Evolutionary conservation across 2,329 filamentous ascomycete species (phyloP), one percentile per base, ranked within the genome.

Genomic region (Apiospora marii): DNA sequence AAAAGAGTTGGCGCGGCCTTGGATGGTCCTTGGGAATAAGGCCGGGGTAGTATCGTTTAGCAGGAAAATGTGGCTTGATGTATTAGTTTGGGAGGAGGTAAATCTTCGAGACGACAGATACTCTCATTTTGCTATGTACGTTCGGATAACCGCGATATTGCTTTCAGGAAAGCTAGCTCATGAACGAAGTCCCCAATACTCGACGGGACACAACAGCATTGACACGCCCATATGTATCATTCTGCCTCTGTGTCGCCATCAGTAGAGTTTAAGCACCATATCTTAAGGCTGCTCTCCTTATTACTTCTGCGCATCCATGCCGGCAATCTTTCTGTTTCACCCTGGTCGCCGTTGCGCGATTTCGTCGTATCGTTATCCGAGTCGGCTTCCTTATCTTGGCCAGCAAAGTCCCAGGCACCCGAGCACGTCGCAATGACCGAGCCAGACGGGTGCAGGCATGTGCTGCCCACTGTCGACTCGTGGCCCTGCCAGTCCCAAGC

Each of bases 351-450:
- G 73, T 16, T 53, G 61, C 27, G 61, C 70, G 8, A 48, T 53
- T 14, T 61, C 16, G 34, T 64, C 22, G 34, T 22, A 4, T 41
- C 34, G 10, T n/a, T 8, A 14, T 73, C 67, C 43, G 71, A 71
- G 19, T 73, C 69, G 5, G 49, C 70, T 10, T 69, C 72, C 3
- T 72, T 74, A 24, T 77, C 74, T 14, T 76, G 76, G 13, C 77
- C 74, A 2, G 76, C 74, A 70, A 83, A 78, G 46, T 77, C 79
- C 88, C 88, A 90, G 2, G 86, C 85, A 1, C 89, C 89, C 0
- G 88, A 87, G 76, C 88, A 90, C 0, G 88, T 90, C 27, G 86
- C 89, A 22, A 86, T 80, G 0, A 90, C 89, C 0, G 88, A 87
- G 2, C 89, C 89, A 74, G 87, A 87, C 4, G 81, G 79, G 75